These are phyloP conservation scores for Ophiostoma quercus DNA, from an alignment of 2,329 filamentous ascomycete genomes.

Conservation along the genomic window DNA sequence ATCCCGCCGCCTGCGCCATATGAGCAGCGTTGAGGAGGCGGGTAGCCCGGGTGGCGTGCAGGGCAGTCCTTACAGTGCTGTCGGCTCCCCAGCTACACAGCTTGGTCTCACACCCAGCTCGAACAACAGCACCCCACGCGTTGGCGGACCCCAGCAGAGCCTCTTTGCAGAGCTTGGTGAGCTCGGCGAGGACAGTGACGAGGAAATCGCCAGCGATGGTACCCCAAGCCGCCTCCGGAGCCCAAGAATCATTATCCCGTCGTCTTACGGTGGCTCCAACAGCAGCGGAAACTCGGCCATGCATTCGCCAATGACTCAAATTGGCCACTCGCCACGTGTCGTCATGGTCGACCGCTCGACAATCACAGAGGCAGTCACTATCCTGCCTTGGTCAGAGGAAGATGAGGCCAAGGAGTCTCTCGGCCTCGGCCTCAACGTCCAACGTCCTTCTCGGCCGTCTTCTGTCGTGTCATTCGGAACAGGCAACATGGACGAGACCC, in stretches of 20 bases:
- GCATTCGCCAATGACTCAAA: slow-evolving; percentile 43
- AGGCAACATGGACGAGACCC: slow-evolving; percentile 42
- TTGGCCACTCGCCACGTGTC: slow-evolving; percentile 47
- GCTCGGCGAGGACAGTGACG: slow-evolving; percentile 64
- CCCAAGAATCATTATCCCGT: slow-evolving; percentile 44
- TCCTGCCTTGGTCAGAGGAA: slow-evolving; percentile 29
- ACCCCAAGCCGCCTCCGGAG: slow-evolving; percentile 52
- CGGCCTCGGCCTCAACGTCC: background rate
- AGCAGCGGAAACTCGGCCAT: slow-evolving; percentile 29
- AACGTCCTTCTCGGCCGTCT: slow-evolving; percentile 20
- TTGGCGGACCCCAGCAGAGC: slow-evolving; percentile 62
- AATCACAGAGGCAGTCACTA: slow-evolving; percentile 56
- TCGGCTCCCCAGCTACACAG: slow-evolving; percentile 30
- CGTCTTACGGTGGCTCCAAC: slow-evolving; percentile 9
- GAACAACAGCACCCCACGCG: slow-evolving; percentile 43
- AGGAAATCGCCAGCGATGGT: slow-evolving; percentile 56
- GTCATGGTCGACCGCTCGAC: slow-evolving; percentile 56
- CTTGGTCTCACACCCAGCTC: slow-evolving; percentile 41
- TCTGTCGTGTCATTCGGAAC: slow-evolving; percentile 23
- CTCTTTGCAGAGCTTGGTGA: slow-evolving; percentile 87
- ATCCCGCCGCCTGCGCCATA: slow-evolving; percentile 53
- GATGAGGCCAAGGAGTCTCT: slow-evolving; percentile 16
- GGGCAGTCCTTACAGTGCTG: slow-evolving; percentile 44
- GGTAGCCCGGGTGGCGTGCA: slow-evolving; percentile 41
- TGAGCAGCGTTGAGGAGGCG: slow-evolving; percentile 53